phyloP scores from a whole-genome alignment of 1,139 yeast species.

The Arxiozyma heterogenica region DNA sequence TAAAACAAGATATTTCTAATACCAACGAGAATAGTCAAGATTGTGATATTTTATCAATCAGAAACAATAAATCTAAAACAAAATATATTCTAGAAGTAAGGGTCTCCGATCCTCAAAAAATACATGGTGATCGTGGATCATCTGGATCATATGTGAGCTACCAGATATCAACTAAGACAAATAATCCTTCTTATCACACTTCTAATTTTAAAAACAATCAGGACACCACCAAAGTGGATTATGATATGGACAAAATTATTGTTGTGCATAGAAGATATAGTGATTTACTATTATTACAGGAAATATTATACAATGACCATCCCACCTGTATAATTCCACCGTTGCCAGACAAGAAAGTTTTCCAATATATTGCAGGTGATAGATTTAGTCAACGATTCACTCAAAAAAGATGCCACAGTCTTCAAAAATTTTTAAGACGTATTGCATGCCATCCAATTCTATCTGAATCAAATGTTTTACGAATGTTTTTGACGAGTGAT shows the following conservation, averaged over 20 bases:
- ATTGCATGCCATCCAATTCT: slow-evolving; percentile 66
- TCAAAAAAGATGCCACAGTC: slow-evolving; percentile 70
- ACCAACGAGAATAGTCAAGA: not conserved
- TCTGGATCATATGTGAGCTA: slow-evolving; percentile 62
- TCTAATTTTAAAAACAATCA: slow-evolving; percentile 25
- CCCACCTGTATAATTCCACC: slow-evolving; percentile 90
- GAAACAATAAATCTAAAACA: not conserved
- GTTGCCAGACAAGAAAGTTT: slow-evolving; percentile 81
- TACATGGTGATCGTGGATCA: slow-evolving; percentile 62
- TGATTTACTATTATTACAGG: slow-evolving; percentile 72
- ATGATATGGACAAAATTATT: slow-evolving; percentile 35
- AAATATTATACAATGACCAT: slow-evolving; percentile 62
- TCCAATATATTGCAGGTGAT: slow-evolving; percentile 93
- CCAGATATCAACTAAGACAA: slow-evolving; percentile 55
- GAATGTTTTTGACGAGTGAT: slow-evolving; percentile 65
- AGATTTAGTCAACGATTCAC: slow-evolving; percentile 77
- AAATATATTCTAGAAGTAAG: slow-evolving; percentile 19
- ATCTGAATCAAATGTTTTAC: slow-evolving; percentile 61
- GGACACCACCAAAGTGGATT: not conserved
- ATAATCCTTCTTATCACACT: slow-evolving; percentile 39
- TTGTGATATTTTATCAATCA: not conserved
- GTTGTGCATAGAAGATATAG: slow-evolving; percentile 70
- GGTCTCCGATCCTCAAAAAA: slow-evolving; percentile 71
- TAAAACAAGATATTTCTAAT: not conserved
- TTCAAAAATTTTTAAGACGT: slow-evolving; percentile 66